A percentile compares a stretch with the other conserved stretches of the same genome.
Conservation (phyloP, 2,329 filamentous ascomycete species). For the Tolypocladium pustulatum region DNA sequence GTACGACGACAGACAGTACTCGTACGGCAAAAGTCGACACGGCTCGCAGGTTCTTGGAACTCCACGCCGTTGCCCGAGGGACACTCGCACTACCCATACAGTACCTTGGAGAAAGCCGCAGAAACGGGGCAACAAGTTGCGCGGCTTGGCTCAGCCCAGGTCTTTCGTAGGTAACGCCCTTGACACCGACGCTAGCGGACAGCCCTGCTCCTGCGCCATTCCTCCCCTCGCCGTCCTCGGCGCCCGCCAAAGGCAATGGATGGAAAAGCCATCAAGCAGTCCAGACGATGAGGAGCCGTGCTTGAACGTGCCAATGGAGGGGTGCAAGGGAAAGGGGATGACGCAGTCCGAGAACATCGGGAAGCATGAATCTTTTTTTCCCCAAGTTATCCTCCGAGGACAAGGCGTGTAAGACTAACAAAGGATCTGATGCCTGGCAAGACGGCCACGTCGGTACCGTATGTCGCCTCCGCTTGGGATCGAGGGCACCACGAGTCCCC, state of each 20-base stretch:
- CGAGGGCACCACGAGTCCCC: not conserved
- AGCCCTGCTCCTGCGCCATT: slow-evolving; percentile 1
- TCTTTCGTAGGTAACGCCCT: not conserved
- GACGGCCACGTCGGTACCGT: not conserved
- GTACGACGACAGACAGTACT: not conserved
- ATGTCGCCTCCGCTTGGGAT: not conserved
- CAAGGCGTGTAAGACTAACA: not conserved
- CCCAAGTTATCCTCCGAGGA: not conserved
- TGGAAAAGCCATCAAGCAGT: not conserved
- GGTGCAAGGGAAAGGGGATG: not conserved
- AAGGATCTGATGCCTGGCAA: not conserved
- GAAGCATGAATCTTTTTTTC: not conserved
- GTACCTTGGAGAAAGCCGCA: not conserved
- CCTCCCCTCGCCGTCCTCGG: slow-evolving; percentile 1
- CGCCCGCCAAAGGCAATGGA: not conserved
- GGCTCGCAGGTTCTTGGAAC: not conserved
- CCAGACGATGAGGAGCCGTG: not conserved
- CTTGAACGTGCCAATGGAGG: not conserved
- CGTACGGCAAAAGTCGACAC: too few relatives aligned
- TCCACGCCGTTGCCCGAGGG: not conserved
- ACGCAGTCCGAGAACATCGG: not conserved
- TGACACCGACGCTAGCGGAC: slow-evolving; percentile 1
- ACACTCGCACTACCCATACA: not conserved
- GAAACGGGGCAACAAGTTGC: too few relatives aligned
- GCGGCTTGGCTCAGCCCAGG: not conserved